These are phyloP conservation scores for Didymosphaeria variabile DNA, from an alignment of 2,329 filamentous ascomycete genomes.

Conservation along the genomic window DNA sequence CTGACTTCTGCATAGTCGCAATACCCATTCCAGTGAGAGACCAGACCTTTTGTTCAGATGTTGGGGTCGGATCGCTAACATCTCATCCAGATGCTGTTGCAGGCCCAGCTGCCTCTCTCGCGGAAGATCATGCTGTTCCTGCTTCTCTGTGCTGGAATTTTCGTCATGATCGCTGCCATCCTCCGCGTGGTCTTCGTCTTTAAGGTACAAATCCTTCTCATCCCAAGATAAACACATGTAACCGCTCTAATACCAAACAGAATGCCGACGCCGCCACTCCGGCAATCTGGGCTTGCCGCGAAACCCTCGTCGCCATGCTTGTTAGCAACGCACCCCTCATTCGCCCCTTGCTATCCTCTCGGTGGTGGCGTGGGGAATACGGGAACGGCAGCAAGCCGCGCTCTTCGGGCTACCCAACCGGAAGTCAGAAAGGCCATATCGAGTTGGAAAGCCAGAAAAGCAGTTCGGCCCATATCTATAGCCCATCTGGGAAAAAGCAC, in stretches of 20 bases:
- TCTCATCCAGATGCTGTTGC: neutral
- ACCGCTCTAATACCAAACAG: constrained; percentile 17
- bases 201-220: constrained; percentile 29
- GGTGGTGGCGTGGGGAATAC: constrained; percentile 21
- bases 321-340: constrained; percentile 52
- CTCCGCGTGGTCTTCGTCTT: constrained; percentile 41
- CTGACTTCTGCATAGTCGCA: constrained; percentile 48
- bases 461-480: neutral
- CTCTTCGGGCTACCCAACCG: neutral
- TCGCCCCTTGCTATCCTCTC: constrained; percentile 31
- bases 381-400: neutral
- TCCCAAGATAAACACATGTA: neutral
- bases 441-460: constrained; percentile 8
- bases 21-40: constrained; percentile 49
- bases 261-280: constrained; percentile 19
- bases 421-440: neutral
- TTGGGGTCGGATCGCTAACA: no score
- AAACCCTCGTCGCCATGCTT: constrained; percentile 51
- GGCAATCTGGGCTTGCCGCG: constrained; percentile 53
- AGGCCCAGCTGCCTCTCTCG: constrained; percentile 30
- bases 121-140: constrained; percentile 44
- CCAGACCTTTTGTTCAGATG: constrained; percentile 21
- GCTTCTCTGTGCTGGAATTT: constrained; percentile 46
- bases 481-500: neutral
- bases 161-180: constrained; percentile 45